Base-by-base conservation (phyloP, 2,329 filamentous ascomycete species). In the Byssothecium circinans region DNA sequence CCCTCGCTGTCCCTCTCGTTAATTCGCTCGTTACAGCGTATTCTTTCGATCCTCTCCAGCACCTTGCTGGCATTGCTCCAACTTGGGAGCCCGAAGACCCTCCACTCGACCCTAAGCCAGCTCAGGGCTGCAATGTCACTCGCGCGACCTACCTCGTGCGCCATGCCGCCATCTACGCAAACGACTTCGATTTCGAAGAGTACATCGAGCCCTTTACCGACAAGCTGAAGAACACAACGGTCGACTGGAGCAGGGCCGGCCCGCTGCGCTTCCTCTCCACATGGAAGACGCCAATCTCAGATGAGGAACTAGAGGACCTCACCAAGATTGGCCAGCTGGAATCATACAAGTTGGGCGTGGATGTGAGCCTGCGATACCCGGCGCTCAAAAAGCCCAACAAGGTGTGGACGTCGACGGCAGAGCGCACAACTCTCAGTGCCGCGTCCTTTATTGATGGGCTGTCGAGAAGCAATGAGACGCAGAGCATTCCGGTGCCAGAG, bases 401-500 rank as follows among this genome's bases (percentile, higher is more conserved):
- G 40, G 74, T 86, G 1, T 86, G 83, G 82, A 77, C 82, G 1
- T 83, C 81, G 6, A 84, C 82, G 0, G 83, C 84, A 0, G 82
- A 85, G 65, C 72, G 84, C 15, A 86, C 83, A 0, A 72, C 76
- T 35, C 76, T 81, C 64, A 82, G 79, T 8, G 82, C 83, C 0
- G 70, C 81, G 57, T 77, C 79, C 0, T 77, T 87, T 14, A 81
- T 83, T 20, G 74, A 78, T 3, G 83, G 82, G 0, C 71, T 82
- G 53, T 67, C 71, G 3, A 76, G 77, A 36, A 79, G 78, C 54
- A 75, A 79, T 50, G 71, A 73, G 41, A 83, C 84, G 50, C 70
- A 79, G 38, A 73, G 83, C 7, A 75, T 82, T 36, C 73, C 74
- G 54, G 71, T 86, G 42, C 78, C 78, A 52, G 83, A 86, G 63